phyloP scores from a whole-genome alignment of 2,329 filamentous ascomycete species.

The Neobulgaria alba region DNA sequence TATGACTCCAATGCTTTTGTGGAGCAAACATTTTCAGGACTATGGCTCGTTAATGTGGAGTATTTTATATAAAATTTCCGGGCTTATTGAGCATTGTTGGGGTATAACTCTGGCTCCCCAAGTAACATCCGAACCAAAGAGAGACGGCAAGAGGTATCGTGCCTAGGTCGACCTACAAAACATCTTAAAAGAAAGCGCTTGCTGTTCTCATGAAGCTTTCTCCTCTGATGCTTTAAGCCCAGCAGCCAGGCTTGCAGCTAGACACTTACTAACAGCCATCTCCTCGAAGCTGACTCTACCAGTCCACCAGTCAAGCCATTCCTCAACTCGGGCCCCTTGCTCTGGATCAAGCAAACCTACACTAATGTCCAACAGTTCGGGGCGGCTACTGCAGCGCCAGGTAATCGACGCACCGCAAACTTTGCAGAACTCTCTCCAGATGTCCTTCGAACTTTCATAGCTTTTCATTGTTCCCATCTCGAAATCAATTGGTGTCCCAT shows the following conservation, averaged over 20 bases:
- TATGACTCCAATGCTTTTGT: no score
- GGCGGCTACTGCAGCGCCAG: constrained; percentile 46
- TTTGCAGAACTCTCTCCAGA: constrained; percentile 52
- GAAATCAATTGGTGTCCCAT: constrained; percentile 29
- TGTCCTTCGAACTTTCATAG: constrained; percentile 45
- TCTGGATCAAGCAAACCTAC: constrained; percentile 45
- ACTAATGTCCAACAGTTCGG: constrained; percentile 54
- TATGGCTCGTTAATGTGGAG: no score
- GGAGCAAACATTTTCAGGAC: no score
- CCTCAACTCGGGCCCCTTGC: constrained; percentile 45
- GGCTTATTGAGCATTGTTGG: no score
- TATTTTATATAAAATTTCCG: no score
- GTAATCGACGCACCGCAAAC: constrained; percentile 57
- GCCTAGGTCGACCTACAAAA: no score
- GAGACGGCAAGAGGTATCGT: no score
- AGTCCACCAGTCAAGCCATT: constrained; percentile 55
- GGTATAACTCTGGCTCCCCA: no score
- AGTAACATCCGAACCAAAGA: no score
- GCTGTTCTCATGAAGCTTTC: no score
- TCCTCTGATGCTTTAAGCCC: constrained; percentile 18
- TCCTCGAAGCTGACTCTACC: constrained; percentile 46
- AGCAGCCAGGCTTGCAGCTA: constrained; percentile 16
- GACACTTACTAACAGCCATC: constrained; percentile 18
- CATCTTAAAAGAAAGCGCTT: no score
- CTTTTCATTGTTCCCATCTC: constrained; percentile 37